phyloP scores from a whole-genome alignment of 164 flowering plant species.

The Santalum album region DNA sequence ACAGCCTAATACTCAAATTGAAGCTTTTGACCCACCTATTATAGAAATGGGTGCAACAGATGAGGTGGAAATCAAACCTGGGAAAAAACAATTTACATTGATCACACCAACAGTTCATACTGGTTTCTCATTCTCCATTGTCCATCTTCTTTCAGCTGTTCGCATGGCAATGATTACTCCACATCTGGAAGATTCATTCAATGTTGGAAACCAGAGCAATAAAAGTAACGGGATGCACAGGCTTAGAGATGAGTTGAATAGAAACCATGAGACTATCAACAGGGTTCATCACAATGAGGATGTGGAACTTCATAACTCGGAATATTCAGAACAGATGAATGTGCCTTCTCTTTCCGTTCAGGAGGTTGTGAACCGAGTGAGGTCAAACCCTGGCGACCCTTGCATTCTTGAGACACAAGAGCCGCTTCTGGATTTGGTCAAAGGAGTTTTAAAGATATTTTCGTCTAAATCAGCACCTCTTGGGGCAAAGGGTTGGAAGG shows the following conservation, averaged over 20 bases:
- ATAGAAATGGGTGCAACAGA: slow-evolving; percentile 34
- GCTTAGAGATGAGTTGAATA: too few relatives aligned
- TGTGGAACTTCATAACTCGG: slow-evolving; percentile 21
- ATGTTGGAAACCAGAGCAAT: too few relatives aligned
- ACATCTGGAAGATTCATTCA: slow-evolving; percentile 47
- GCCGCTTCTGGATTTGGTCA: slow-evolving; percentile 88
- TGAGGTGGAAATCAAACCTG: slow-evolving; percentile 46
- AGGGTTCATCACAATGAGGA: slow-evolving; percentile 26
- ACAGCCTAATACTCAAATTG: slow-evolving; percentile 25
- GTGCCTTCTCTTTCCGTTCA: slow-evolving; percentile 69
- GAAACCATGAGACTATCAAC: too few relatives aligned
- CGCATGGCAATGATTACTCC: slow-evolving; percentile 75
- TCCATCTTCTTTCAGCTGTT: slow-evolving; percentile 95
- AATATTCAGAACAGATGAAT: slow-evolving; percentile 16
- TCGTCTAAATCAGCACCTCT: slow-evolving; percentile 87
- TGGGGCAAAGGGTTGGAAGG: slow-evolving; percentile 94
- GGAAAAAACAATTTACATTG: slow-evolving; percentile 57
- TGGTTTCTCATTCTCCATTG: slow-evolving; percentile 84
- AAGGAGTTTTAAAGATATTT: slow-evolving; percentile 85
- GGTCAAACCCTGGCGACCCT: slow-evolving; percentile 90
- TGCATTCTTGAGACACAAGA: slow-evolving; percentile 92
- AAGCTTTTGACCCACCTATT: slow-evolving; percentile 26
- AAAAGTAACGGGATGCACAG: too few relatives aligned
- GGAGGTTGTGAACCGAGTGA: slow-evolving; percentile 81
- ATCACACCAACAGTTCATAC: slow-evolving; percentile 87